Evolutionary conservation across 2,329 filamentous ascomycete species (phyloP).

Genomic region (Podosphaera xanthii): DNA sequence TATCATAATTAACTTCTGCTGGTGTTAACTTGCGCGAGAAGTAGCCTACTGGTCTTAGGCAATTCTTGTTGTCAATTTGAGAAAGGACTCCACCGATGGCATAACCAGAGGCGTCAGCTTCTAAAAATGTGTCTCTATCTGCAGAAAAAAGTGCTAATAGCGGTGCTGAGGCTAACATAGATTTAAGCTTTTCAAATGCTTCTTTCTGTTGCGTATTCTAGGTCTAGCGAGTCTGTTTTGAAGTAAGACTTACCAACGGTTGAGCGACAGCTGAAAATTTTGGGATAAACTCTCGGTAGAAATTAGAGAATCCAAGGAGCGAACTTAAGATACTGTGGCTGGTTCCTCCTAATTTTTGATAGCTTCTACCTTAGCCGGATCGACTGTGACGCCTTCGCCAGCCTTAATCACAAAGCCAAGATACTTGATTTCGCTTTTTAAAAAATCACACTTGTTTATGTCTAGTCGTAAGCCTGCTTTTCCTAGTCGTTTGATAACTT

Average conservation of each 20-base stretch:
- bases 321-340: background rate
- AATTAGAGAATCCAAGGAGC: background rate
- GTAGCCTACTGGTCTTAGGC: background rate
- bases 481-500: constrained; percentile 1
- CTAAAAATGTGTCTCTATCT: background rate
- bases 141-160: background rate
- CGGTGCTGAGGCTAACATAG: background rate
- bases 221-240: background rate
- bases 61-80: background rate
- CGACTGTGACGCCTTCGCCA: background rate
- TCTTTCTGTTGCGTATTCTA: background rate
- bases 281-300: background rate
- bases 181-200: background rate
- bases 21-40: background rate
- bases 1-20: background rate
- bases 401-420: background rate
- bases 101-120: background rate
- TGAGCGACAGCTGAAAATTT: background rate
- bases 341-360: background rate
- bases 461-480: background rate
- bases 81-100: background rate
- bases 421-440: background rate
- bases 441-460: background rate
- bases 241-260: background rate
- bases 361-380: background rate